Evolutionary conservation across 2,329 filamentous ascomycete species (phyloP), one percentile per base, ranked within the genome.

Genomic region (Monilinia fructicola): DNA sequence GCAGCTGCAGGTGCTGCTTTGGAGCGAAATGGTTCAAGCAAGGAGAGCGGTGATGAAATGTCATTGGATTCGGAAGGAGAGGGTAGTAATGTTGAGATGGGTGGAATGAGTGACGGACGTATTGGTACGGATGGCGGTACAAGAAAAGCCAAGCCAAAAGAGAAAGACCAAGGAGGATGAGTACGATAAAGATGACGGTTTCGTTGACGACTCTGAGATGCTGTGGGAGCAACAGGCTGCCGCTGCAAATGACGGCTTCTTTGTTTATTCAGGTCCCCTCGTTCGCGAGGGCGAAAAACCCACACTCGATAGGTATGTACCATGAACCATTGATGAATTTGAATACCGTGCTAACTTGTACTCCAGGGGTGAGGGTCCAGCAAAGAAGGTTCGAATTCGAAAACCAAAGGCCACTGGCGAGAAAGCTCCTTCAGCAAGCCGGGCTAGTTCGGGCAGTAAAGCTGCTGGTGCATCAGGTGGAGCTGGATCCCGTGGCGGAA

Each of bases 161-260:
- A 86, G 92, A 65, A 90, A 90, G 74, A 89, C 90, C 78, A 89
- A 90, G 76, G 87, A 93, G 77, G 90, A 96, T 78, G 89, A 93
- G 73, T 93, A 93, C 74, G 91, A 94, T 75, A 89, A 90, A 74
- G 89, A 91, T 58, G 91, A 93, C 74, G 90, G 90, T 64, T 94
- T 94, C 78, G 87, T 94, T 66, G 95, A 99, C 74, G 95, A 99
- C 76, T 96, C 93, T 1, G 95, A 99, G 77, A 78, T 97, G 75
- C 84, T 96, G 0, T 98, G 94, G 94, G 92, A 98, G 78, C 92
- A 96, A 75, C 91, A 96, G 76, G 94, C 94, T 9, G 93, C 94
- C 5, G 93, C 95, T 56, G 94, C 92, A 71, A 92, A 94, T 73
- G 95, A 98, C 76, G 95, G 95, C 1, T 99, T 98, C 81, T 99